Base-by-base conservation (phyloP, 2,329 filamentous ascomycete genomes). In the Botrytis squamosa region DNA sequence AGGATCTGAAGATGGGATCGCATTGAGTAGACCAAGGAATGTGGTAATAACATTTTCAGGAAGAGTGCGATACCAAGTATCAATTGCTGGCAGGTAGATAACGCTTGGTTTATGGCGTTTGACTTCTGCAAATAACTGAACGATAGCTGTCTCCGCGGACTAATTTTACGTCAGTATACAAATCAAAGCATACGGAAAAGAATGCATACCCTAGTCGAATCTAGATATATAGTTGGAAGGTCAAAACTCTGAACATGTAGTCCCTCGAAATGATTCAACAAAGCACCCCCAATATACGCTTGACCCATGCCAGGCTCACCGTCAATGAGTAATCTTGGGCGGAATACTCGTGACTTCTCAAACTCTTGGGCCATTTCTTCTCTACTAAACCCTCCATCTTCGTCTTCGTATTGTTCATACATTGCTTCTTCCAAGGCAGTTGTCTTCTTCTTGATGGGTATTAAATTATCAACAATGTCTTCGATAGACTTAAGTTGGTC, bases 181-280 rank as follows among this genome's bases (percentile, higher is more conserved):
- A 40, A 55, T 44, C 46, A 60, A 38, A 29, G 49, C 18, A 20
- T 38, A 46, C 4, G 49, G 20, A 7, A 71, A 52, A 18, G 6
- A 71, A 75, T 36, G 84, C 88, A 84, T 85, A 90, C 91, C 78
- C 93, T 89, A 75, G 92, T 91, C 5, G 90, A 89, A 81, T 99
- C 96, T 73, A 92, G 93, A 74, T 97, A 86, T 73, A 99, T 86
- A 25, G 92, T 96, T 0, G 95, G 90, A 73, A 99, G 87, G 82
- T 98, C 97, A 82, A 99, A 97, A 71, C 92, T 94, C 81, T 98
- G 95, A 4, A 99, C 93, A 83, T 98, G 94, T 3, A 98, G 88
- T 40, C 95, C 94, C 83, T 99, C 96, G 72, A 99, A 92, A 80
- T 97, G 91, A 82, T 97, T 94, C 76, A 98, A 85, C 70, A 98